Percentiles rank a stretch among this genome's conserved stretches.
These are phyloP conservation scores for Aspergillus ellipticus DNA, from an alignment of 495 filamentous ascomycete species.

Conservation along the genomic window DNA sequence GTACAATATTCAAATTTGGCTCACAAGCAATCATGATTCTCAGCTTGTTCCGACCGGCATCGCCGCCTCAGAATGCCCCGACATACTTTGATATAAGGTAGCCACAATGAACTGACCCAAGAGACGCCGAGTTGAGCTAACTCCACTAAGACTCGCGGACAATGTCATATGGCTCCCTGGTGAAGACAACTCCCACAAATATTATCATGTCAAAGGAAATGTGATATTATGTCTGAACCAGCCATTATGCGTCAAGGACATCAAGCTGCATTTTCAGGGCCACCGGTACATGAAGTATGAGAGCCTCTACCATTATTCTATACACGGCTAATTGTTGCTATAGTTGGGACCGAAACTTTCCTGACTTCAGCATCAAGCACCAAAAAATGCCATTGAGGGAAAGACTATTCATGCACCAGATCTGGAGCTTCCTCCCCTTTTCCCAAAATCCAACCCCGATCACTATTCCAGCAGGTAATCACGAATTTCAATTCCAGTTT, in stretches of 20 bases:
- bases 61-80: background rate
- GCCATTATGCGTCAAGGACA: background rate
- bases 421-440: background rate
- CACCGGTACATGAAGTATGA: background rate
- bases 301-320: too few species aligned
- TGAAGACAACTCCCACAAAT: background rate
- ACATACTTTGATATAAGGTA: background rate
- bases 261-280: background rate
- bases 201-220: background rate
- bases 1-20: background rate
- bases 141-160: background rate
- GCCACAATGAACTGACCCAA: background rate
- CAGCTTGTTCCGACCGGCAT: background rate
- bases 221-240: background rate
- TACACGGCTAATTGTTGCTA: background rate
- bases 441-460: background rate
- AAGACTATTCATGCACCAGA: background rate
- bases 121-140: background rate
- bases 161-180: background rate
- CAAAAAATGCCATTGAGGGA: background rate
- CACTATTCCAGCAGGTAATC: background rate
- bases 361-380: background rate
- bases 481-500: background rate
- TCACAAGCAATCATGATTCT: background rate
- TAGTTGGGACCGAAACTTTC: background rate